These are phyloP conservation scores for Ceratobasidium sp. DNA, from an alignment of 1,284 basidiomycete species.

Conservation along the genomic window DNA sequence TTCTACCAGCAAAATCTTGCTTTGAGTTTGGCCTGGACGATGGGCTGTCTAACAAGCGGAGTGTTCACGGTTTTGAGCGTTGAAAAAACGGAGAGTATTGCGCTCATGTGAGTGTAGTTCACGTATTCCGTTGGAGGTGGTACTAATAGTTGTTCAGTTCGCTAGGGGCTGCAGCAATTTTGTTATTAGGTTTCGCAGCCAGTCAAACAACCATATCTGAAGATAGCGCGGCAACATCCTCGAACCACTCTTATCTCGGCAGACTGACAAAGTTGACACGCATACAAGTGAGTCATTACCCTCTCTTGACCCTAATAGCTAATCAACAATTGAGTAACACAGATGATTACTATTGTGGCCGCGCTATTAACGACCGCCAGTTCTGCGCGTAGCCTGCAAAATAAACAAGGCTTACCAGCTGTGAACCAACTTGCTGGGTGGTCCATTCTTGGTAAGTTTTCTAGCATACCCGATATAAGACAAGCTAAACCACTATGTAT, in stretches of 20 bases:
- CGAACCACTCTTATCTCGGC: background rate
- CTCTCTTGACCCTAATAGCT: background rate
- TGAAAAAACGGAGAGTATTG: conserved; percentile 75
- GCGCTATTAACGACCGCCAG: conserved; percentile 65
- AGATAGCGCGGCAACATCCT: background rate
- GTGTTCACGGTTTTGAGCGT: conserved; percentile 79
- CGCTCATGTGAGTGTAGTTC: conserved; percentile 63
- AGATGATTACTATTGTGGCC: conserved; percentile 59
- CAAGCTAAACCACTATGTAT: background rate
- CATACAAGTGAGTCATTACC: background rate
- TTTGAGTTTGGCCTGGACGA: conserved; percentile 61
- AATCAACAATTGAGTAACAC: background rate
- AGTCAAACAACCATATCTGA: background rate
- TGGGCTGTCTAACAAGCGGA: conserved; percentile 65
- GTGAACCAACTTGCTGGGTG: conserved; percentile 74
- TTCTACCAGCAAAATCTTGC: conserved; percentile 51
- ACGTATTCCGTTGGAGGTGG: background rate
- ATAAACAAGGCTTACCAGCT: conserved; percentile 73
- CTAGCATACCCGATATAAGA: background rate
- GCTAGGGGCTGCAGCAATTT: conserved; percentile 51
- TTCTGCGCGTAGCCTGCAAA: conserved; percentile 69
- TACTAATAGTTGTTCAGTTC: conserved; percentile 46
- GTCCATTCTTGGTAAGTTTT: conserved; percentile 68
- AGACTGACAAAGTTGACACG: background rate
- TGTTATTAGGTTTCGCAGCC: conserved; percentile 47